A percentile compares a stretch with the other conserved stretches of the same genome.
phyloP scores from a whole-genome alignment of 2,329 filamentous ascomycete genomes.

The Clonostachys byssicola region DNA sequence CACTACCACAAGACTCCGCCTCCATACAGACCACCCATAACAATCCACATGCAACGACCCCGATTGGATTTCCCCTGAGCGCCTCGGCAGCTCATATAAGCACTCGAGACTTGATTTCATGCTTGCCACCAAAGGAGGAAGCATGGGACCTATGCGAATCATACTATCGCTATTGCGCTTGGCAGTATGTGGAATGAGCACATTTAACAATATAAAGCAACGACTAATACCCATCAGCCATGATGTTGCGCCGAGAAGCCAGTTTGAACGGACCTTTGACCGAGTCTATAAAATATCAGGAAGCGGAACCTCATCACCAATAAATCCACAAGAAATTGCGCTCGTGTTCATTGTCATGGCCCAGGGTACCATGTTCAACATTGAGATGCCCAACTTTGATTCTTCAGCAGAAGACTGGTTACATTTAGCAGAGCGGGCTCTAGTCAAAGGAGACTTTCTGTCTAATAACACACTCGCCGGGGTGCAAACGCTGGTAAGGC shows the following conservation, averaged over 20 bases:
- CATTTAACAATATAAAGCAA: not conserved
- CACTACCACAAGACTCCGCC: not conserved
- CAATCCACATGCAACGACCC: not conserved
- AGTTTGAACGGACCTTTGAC: not conserved
- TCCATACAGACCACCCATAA: not conserved
- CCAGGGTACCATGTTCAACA: not conserved
- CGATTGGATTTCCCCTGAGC: not conserved
- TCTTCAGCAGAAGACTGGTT: not conserved
- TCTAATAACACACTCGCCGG: not conserved
- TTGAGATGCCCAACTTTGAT: not conserved
- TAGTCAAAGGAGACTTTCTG: not conserved
- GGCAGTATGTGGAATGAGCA: not conserved
- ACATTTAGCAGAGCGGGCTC: not conserved
- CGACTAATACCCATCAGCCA: not conserved
- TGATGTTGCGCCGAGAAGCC: not conserved
- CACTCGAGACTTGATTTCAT: not conserved
- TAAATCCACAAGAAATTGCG: not conserved
- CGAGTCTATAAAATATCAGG: not conserved
- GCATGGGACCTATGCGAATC: not conserved
- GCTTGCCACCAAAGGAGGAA: not conserved
- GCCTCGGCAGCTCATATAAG: not conserved
- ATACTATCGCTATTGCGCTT: not conserved
- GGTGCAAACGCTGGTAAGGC: not conserved
- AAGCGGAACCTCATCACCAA: not conserved
- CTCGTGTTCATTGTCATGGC: not conserved